These are phyloP conservation scores for Stemphylium beticola DNA, from an alignment of 2,329 filamentous ascomycete genomes.

Conservation along the genomic window DNA sequence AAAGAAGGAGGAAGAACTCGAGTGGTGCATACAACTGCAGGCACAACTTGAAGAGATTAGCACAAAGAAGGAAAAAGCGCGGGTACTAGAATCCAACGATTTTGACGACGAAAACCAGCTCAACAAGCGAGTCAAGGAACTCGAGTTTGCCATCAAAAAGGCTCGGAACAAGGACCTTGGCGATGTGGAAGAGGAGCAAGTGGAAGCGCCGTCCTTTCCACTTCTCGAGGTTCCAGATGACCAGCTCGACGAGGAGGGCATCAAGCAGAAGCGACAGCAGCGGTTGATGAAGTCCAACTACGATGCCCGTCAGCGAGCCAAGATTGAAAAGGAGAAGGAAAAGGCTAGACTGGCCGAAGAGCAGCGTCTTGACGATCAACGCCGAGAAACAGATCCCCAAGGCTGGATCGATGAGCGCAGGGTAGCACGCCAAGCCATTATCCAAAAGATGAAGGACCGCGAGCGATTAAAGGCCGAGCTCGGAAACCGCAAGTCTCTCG, in stretches of 20 bases:
- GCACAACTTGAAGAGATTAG: constrained; percentile 69
- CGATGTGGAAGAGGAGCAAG: constrained; percentile 75
- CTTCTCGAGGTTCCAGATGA: constrained; percentile 90
- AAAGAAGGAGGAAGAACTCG: constrained; percentile 92
- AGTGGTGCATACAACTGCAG: constrained; percentile 90
- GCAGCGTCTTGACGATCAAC: constrained; percentile 81
- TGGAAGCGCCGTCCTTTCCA: constrained; percentile 83
- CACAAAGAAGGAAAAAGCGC: constrained; percentile 84
- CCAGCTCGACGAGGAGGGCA: constrained; percentile 84
- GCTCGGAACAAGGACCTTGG: constrained; percentile 93
- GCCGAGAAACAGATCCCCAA: constrained; percentile 82
- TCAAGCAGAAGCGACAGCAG: constrained; percentile 94
- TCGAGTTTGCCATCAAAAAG: constrained; percentile 88
- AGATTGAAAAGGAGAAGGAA: constrained; percentile 93
- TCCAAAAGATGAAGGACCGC: constrained; percentile 87
- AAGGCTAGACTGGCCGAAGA: constrained; percentile 84
- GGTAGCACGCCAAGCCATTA: constrained; percentile 71
- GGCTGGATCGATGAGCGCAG: constrained; percentile 85
- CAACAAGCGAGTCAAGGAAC: constrained; percentile 82
- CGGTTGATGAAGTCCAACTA: constrained; percentile 92
- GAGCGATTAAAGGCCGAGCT: constrained; percentile 92
- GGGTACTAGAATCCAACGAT: constrained; percentile 86
- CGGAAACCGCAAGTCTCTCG: constrained; percentile 94
- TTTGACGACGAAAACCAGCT: constrained; percentile 89
- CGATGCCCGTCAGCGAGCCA: constrained; percentile 90